Evolutionary conservation across 352 stramenopile genomes (phyloP).

Genomic region (Globisporangium recalcitrans): DNA sequence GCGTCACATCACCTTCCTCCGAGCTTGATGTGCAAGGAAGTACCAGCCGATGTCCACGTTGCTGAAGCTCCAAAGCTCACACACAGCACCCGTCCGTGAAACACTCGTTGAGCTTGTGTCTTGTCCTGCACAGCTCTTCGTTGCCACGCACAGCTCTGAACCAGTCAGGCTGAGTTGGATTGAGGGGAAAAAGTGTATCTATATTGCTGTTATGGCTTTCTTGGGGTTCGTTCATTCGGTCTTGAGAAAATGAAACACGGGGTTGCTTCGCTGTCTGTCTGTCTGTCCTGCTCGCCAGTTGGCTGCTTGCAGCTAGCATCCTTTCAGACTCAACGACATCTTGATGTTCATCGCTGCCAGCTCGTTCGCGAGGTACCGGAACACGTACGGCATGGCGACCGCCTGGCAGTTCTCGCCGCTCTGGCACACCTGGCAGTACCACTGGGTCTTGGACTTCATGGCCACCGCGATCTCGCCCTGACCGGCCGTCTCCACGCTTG

Average conservation of each 20-base stretch:
- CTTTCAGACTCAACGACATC: conserved; percentile 91
- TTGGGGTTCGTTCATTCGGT: not conserved
- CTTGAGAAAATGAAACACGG: conserved; percentile 7
- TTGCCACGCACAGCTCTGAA: too few relatives aligned
- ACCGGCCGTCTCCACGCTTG: conserved; percentile 74
- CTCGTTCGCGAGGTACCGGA: conserved; percentile 98
- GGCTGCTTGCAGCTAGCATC: conserved; percentile 23
- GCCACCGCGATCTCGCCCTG: conserved; percentile 77
- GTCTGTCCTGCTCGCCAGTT: not conserved
- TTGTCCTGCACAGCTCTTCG: too few relatives aligned
- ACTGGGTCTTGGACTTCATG: conserved; percentile 87
- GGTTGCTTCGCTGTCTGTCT: not conserved
- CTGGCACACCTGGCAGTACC: conserved; percentile 81
- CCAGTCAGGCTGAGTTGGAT: too few relatives aligned
- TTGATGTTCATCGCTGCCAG: conserved; percentile 99
- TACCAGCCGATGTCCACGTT: too few relatives aligned
- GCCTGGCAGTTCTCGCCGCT: conserved; percentile 89
- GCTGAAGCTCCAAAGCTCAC: too few relatives aligned
- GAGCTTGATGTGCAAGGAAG: too few relatives aligned
- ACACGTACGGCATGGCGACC: conserved; percentile 98
- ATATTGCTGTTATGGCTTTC: conserved; percentile 7
- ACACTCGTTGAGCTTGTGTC: too few relatives aligned
- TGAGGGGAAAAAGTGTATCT: conserved; percentile 1
- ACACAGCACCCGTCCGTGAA: too few relatives aligned
- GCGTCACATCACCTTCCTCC: too few relatives aligned